phyloP scores from a whole-genome alignment of 768 basidiomycete species.

The Lentinus brumalis region DNA sequence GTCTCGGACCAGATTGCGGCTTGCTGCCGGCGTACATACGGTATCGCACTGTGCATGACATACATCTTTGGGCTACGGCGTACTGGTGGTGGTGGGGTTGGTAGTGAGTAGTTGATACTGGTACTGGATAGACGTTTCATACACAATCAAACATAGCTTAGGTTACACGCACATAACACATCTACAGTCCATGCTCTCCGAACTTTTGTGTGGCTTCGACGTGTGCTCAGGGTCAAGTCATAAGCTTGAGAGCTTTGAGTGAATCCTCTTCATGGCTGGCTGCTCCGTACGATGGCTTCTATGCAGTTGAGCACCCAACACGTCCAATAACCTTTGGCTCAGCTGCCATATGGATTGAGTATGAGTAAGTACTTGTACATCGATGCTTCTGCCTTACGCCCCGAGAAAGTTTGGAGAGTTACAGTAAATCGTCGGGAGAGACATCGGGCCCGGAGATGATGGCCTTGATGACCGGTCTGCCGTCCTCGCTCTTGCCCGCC shows the following conservation, averaged over 20 bases:
- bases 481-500: slow-evolving; percentile 80
- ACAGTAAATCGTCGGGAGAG: slow-evolving; percentile 37
- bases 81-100: no score
- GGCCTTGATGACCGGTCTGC: slow-evolving; percentile 85
- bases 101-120: neutral
- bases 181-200: neutral
- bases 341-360: no score
- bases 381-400: no score
- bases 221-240: no score
- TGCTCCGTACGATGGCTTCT: no score
- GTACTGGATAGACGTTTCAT: neutral
- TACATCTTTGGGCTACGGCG: no score
- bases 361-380: no score
- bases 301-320: no score
- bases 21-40: no score
- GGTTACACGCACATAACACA: neutral
- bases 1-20: no score
- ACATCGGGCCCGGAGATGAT: slow-evolving; percentile 84
- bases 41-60: no score
- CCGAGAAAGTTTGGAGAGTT: neutral
- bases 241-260: neutral
- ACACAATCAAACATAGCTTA: neutral
- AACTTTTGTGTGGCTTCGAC: neutral
- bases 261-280: neutral
- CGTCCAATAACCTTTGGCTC: no score